Evolutionary conservation across 441 rosid species (phyloP), one percentile per base, ranked within the genome.

Genomic region (Corymbia calophylla): DNA sequence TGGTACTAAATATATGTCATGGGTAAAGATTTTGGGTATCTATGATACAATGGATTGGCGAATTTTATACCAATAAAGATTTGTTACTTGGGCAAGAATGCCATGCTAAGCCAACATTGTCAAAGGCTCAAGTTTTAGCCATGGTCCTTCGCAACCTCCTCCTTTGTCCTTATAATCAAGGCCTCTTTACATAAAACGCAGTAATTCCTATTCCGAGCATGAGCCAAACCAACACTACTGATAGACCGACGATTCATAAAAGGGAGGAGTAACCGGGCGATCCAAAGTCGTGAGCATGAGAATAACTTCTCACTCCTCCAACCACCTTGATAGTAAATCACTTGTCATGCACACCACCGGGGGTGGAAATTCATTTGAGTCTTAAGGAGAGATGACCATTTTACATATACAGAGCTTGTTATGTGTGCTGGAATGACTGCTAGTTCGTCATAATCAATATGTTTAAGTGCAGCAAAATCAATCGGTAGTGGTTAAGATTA

Each of bases 181-280:
- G 39, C 23, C 73, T 66, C 73, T 16, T 66, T 31, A 66, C 39
- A 16, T 16, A 31, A 39, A 39, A 39, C 44, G 44, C 44, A 39
- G 44, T 66, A n/a, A n/a, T 66, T 16, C 73, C 73, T 66, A 0
- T 32, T 14, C 23, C 39, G 31, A 66, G 39, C 44, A n/a, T 5
- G 6, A 31, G 6, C 39, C 0, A 3, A 66, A 66, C 21, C 77
- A 31, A 66, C 23, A 16, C 39, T 31, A 31, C 11, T 15, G 1
- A 16, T 39, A 31, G 31, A 31, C 17, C 0, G 11, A 66, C 16
- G 31, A 7, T 66, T 66, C 35, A n/a, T 1, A 31, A 66, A 54
- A 66, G 0, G 21, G 77, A 31, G 39, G 18, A 66, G 77, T 10
- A 2, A 66, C 31, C 1, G 0, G 17, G 77, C 3, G 23, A 31